Evolutionary conservation across 179 eudicot species (phyloP), one percentile per base, ranked within the genome.

Genomic region (Sideroxylon spinosum): DNA sequence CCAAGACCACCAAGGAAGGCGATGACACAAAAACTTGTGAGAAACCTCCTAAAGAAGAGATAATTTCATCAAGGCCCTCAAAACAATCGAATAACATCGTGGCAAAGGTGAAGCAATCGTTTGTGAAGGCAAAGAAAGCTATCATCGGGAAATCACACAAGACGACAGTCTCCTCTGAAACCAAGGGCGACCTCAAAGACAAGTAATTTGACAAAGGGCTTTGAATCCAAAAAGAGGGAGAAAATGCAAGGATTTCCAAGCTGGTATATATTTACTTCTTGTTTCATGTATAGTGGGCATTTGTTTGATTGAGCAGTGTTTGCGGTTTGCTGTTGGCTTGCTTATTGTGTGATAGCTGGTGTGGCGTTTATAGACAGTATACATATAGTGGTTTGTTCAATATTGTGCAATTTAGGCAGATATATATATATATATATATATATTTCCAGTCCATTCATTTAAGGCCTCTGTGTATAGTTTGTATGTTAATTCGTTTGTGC

Each of bases 121-220:
- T 94, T 8, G 97, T 90, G 28, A 94, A 94, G 91, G 97, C 92
- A 0, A 94, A 90, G 86, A 94, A 91, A 83, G 97, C 93, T 2
- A 87, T 94, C 69, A 88, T 84, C 28, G 95, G 98, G 55, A 94
- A 91, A 82, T 90, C 97, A 14, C 86, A 90, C 32, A 86, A 84
- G 79, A 83, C 91, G 11, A 83, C 91, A 9, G 80, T 86, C 46
- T 7, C 90, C 0, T 65, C 86, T 14, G 98, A 90, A 68, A 79
- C 87, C n/a, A 89, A 91, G 79, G 89, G 80, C 26, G 94, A 87
- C 23, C 80, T 82, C 29, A 84, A 83, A 81, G 94, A 81, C 53
- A 84, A 85, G 78, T 83, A 75, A 79, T 76, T 78, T 26, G 20
- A 10, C 32, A 64, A 64, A 60, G 11, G 19, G 61, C 23, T 19